A percentile compares a stretch with the other conserved stretches of the same genome.
Conservation (phyloP, 2,329 filamentous ascomycete species). For the Colletotrichum sp. region DNA sequence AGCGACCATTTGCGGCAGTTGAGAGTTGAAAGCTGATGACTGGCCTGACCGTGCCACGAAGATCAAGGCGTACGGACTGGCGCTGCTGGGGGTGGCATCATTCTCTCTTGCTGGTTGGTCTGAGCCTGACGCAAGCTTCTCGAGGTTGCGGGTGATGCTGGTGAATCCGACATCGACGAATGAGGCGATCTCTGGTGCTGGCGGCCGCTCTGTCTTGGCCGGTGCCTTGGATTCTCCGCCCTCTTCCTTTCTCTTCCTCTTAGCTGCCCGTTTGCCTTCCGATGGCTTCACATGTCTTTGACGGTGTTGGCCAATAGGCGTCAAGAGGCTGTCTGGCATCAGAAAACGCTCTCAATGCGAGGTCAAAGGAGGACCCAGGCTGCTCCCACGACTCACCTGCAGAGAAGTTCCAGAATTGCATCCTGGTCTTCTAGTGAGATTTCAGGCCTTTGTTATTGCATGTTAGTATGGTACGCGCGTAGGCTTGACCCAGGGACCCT, state of each 20-base stretch:
- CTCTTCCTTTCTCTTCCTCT: slow-evolving; percentile 49
- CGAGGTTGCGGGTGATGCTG: slow-evolving; percentile 63
- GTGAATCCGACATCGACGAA: slow-evolving; percentile 70
- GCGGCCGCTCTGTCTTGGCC: slow-evolving; percentile 34
- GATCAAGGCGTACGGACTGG: slow-evolving; percentile 51
- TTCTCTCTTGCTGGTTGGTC: slow-evolving; percentile 40
- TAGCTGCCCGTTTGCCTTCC: slow-evolving; percentile 64
- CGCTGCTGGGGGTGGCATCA: not conserved
- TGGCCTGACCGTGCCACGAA: slow-evolving; percentile 65
- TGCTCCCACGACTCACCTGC: slow-evolving; percentile 52
- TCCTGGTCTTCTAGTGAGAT: slow-evolving; percentile 64
- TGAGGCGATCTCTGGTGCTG: slow-evolving; percentile 55
- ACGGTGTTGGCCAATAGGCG: slow-evolving; percentile 68
- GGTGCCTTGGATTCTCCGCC: slow-evolving; percentile 23
- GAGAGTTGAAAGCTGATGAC: slow-evolving; percentile 61
- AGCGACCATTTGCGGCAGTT: slow-evolving; percentile 61
- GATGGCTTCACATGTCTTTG: slow-evolving; percentile 58
- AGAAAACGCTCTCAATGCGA: not conserved
- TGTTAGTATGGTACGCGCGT: not conserved
- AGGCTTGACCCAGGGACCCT: slow-evolving; percentile 19
- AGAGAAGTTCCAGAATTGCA: slow-evolving; percentile 69
- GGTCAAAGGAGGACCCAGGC: not conserved
- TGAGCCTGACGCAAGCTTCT: not conserved
- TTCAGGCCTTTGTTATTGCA: slow-evolving; percentile 57
- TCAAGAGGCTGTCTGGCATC: slow-evolving; percentile 55